Conservation (phyloP, 352 stramenopile genomes). For the Phytophthora ohioensis region DNA sequence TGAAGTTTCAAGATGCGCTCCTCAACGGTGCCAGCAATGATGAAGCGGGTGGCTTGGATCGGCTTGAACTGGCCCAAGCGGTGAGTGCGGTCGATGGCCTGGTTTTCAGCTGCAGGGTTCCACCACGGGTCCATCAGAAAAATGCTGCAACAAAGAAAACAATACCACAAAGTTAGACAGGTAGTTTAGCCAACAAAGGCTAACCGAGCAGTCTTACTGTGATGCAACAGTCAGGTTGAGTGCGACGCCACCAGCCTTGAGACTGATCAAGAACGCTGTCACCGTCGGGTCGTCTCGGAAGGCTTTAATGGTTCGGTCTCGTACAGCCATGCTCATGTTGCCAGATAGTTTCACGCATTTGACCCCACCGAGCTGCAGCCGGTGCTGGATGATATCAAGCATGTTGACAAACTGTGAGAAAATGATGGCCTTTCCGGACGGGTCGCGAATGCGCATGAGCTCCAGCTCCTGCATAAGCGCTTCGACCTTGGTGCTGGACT, state of each 20-base stretch:
- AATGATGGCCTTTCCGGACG: conserved; percentile 98
- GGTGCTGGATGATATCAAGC: conserved; percentile 98
- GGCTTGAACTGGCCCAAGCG: conserved; percentile 97
- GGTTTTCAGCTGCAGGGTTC: conserved; percentile 96
- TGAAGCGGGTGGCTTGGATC: conserved; percentile 97
- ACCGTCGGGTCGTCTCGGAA: conserved; percentile 94
- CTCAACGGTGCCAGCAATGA: conserved; percentile 98
- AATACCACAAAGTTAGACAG: conserved; percentile 11
- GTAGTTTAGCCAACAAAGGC: conserved; percentile 1
- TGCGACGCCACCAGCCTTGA: conserved; percentile 98
- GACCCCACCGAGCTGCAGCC: conserved; percentile 90
- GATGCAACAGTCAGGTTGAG: conserved; percentile 98
- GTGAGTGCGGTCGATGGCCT: conserved; percentile 98
- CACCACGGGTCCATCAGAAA: conserved; percentile 99
- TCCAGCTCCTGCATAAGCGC: conserved; percentile 97
- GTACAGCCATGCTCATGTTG: conserved; percentile 89
- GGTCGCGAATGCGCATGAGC: conserved; percentile 93
- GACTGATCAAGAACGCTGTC: conserved; percentile 97
- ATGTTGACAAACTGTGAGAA: conserved; percentile 99
- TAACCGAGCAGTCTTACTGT: conserved; percentile 67
- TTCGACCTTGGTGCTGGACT: conserved; percentile 98
- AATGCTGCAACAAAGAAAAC: conserved; percentile 70
- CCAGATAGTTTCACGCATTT: conserved; percentile 93
- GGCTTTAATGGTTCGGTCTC: conserved; percentile 79
- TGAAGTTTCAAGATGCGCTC: conserved; percentile 98